Evolutionary conservation across 441 rosid genomes (phyloP).

Genomic region (Populus hybrid): DNA sequence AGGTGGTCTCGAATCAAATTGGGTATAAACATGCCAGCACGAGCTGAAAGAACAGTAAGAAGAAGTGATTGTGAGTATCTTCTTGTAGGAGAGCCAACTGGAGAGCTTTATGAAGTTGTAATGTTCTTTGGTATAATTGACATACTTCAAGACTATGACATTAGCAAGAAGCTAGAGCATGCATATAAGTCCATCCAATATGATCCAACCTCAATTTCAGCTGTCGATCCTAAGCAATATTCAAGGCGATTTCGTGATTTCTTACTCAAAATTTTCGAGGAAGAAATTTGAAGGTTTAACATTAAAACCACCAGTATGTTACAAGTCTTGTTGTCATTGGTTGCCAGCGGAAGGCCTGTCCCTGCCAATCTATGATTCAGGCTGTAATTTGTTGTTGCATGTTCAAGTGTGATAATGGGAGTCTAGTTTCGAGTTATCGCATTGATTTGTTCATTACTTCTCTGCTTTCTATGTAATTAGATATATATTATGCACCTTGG

Average conservation of each 20-base stretch:
- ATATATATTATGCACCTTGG: not conserved
- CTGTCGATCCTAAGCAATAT: constrained; percentile 94
- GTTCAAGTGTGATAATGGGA: not conserved
- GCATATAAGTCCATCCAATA: constrained; percentile 91
- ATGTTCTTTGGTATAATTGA: constrained; percentile 85
- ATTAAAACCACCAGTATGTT: not conserved
- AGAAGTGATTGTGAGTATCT: constrained; percentile 55
- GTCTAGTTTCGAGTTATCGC: not conserved
- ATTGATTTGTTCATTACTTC: not conserved
- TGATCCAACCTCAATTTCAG: constrained; percentile 94
- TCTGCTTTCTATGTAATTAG: not conserved
- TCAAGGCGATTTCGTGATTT: constrained; percentile 90
- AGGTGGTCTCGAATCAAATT: constrained; percentile 67
- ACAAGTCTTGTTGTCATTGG: not conserved
- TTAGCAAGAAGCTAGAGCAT: constrained; percentile 94
- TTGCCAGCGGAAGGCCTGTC: not conserved
- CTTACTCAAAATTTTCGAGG: constrained; percentile 68
- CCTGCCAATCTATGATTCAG: not conserved
- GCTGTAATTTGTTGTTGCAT: not conserved
- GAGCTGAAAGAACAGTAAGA: constrained; percentile 74
- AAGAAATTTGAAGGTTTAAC: constrained; percentile 40
- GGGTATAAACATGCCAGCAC: constrained; percentile 75
- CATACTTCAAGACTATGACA: constrained; percentile 29
- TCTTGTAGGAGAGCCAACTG: constrained; percentile 79
- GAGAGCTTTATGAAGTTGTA: constrained; percentile 71